Percentiles rank a stretch among this genome's conserved stretches.
These are phyloP conservation scores for Mycena indigotica DNA, from an alignment of 768 basidiomycete genomes.

Conservation along the genomic window DNA sequence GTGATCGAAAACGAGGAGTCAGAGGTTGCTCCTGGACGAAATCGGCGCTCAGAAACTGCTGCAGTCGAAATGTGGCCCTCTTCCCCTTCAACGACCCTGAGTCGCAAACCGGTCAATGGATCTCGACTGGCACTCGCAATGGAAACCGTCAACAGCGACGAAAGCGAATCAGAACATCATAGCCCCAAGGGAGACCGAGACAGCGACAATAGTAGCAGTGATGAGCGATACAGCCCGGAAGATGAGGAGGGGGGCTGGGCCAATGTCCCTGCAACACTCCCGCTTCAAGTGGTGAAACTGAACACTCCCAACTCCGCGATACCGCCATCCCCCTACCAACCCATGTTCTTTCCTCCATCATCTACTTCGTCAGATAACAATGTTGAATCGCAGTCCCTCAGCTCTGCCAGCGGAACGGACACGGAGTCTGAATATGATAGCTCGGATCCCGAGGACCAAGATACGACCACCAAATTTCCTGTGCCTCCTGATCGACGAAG, in stretches of 20 bases:
- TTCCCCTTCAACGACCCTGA: constrained; percentile 14
- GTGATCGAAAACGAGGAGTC: constrained; percentile 7
- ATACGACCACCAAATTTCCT: constrained; percentile 15
- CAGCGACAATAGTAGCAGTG: constrained; percentile 2
- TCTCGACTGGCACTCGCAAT: constrained; percentile 20
- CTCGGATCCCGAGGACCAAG: constrained; percentile 14
- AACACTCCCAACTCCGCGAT: constrained; percentile 8
- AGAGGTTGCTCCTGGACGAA: constrained; percentile 7
- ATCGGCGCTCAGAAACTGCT: constrained; percentile 20
- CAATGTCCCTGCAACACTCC: constrained; percentile 10
- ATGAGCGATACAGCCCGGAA: constrained; percentile 6
- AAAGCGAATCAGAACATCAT: constrained; percentile 9
- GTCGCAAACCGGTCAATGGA: constrained; percentile 19
- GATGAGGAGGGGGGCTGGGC: constrained; percentile 22
- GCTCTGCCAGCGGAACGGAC: constrained; percentile 7
- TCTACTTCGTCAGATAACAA: background rate
- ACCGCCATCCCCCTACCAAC: constrained; percentile 20
- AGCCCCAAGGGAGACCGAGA: background rate
- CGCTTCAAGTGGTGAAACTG: constrained; percentile 21
- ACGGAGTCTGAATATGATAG: constrained; percentile 17
- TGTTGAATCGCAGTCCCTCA: constrained; percentile 1
- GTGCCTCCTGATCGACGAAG: constrained; percentile 4
- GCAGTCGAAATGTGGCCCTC: constrained; percentile 22
- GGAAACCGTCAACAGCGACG: constrained; percentile 15
- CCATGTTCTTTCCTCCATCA: constrained; percentile 7